phyloP scores from a whole-genome alignment of 129 eudicot species.

The Ambrosia artemisiifolia region DNA sequence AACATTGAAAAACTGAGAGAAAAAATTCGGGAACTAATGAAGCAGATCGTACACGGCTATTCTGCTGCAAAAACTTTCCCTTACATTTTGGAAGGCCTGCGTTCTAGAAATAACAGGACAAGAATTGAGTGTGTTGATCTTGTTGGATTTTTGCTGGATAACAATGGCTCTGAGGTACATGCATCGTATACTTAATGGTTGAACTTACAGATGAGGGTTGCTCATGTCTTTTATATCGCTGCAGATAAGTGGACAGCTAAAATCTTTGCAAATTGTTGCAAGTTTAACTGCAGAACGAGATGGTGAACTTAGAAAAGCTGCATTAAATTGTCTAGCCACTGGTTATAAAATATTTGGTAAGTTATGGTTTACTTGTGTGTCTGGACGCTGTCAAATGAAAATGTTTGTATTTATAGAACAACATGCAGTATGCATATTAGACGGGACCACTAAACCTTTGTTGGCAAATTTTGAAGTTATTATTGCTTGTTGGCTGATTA shows the following conservation, averaged over 20 bases:
- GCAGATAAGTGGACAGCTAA: constrained; percentile 79
- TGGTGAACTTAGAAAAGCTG: constrained; percentile 96
- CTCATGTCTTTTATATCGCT: background rate
- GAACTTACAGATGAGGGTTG: constrained; percentile 8
- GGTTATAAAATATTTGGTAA: constrained; percentile 91
- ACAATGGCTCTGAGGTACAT: constrained; percentile 81
- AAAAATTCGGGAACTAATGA: constrained; percentile 79
- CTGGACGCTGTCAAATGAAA: background rate
- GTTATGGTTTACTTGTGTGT: constrained; percentile 22
- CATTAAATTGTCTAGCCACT: constrained; percentile 78
- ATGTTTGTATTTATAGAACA: background rate
- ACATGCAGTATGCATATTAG: background rate
- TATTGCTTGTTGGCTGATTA: constrained; percentile 4
- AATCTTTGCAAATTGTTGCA: constrained; percentile 88
- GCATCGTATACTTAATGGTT: background rate
- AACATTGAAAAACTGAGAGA: constrained; percentile 92
- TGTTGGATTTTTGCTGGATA: constrained; percentile 90
- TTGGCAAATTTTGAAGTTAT: background rate
- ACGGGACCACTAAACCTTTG: background rate
- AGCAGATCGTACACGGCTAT: constrained; percentile 60
- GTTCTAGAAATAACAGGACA: constrained; percentile 83
- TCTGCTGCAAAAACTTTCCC: constrained; percentile 93
- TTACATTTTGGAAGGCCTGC: constrained; percentile 84
- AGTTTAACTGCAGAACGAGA: constrained; percentile 96
- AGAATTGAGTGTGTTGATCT: constrained; percentile 84